Conservation (phyloP, 2,329 filamentous ascomycete species). For the Cladosporium sp. region DNA sequence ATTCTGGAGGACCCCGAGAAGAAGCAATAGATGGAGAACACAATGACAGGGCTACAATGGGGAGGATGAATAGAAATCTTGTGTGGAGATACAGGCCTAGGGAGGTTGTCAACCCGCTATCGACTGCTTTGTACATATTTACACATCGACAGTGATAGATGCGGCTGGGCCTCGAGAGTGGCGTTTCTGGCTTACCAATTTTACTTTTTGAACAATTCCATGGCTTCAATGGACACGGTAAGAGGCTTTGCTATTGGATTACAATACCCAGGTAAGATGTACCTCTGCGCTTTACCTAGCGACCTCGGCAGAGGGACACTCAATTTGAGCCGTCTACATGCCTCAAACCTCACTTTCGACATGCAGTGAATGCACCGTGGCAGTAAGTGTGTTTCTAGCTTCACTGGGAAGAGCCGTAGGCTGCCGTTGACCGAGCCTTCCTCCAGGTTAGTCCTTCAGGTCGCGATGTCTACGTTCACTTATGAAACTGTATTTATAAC, state of each 20-base stretch:
- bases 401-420: no score
- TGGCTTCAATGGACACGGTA: not conserved
- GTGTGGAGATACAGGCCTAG: conserved; percentile 8
- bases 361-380: no score
- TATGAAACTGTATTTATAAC: no score
- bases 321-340: not conserved
- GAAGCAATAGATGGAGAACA: conserved; percentile 15
- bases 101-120: conserved; percentile 6
- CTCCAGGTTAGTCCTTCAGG: no score
- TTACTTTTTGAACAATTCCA: conserved; percentile 7
- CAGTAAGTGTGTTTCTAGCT: no score
- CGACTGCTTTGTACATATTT: conserved; percentile 17
- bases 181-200: conserved; percentile 12
- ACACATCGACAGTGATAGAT: conserved; percentile 15
- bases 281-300: not conserved
- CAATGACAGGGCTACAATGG: not conserved
- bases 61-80: not conserved
- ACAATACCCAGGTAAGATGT: not conserved
- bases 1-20: conserved; percentile 74
- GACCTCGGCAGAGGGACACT: not conserved
- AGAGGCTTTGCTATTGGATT: not conserved
- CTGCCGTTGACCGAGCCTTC: no score
- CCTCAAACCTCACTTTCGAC: not conserved
- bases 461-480: no score
- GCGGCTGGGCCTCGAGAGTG: conserved; percentile 10